phyloP scores from a whole-genome alignment of 805 yeast species.

The Saccharomycopsis capsularis region DNA sequence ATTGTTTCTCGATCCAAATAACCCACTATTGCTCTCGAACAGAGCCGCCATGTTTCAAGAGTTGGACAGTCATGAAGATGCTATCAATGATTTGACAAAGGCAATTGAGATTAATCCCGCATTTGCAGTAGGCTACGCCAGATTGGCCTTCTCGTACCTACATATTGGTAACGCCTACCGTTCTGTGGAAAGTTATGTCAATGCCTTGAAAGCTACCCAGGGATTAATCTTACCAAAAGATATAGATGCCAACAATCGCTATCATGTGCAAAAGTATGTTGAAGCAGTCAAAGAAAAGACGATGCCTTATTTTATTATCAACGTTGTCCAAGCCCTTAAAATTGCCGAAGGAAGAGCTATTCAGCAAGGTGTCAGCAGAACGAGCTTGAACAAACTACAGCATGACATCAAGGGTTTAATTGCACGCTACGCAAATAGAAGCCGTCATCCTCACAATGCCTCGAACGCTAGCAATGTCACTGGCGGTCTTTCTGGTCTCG shows the following conservation, averaged over 20 bases:
- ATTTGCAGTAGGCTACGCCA: slow-evolving; percentile 34
- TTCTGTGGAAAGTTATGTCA: slow-evolving; percentile 33
- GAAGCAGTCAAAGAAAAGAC: slow-evolving; percentile 11
- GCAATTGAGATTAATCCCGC: slow-evolving; percentile 30
- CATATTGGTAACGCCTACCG: slow-evolving; percentile 32
- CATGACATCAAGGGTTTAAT: slow-evolving; percentile 4
- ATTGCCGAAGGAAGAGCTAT: slow-evolving; percentile 17
- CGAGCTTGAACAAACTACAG: slow-evolving; percentile 4
- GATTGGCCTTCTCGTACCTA: slow-evolving; percentile 32
- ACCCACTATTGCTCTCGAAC: slow-evolving; percentile 32
- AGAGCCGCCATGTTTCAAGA: slow-evolving; percentile 36
- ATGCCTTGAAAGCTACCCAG: slow-evolving; percentile 27
- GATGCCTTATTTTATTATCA: slow-evolving; percentile 10
- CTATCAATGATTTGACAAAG: slow-evolving; percentile 31
- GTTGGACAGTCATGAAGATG: slow-evolving; percentile 31
- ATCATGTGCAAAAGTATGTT: slow-evolving; percentile 4
- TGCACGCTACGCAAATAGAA: not conserved
- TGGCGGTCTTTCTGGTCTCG: slow-evolving; percentile 1
- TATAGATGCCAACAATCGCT: not conserved
- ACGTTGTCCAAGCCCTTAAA: slow-evolving; percentile 4
- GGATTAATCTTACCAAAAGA: slow-evolving; percentile 18
- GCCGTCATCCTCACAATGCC: not conserved
- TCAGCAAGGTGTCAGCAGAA: slow-evolving; percentile 17
- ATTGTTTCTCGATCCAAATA: slow-evolving; percentile 28
- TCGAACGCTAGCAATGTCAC: not conserved